phyloP scores from a whole-genome alignment of 306 rosid genomes.

The Dryas drummondii region DNA sequence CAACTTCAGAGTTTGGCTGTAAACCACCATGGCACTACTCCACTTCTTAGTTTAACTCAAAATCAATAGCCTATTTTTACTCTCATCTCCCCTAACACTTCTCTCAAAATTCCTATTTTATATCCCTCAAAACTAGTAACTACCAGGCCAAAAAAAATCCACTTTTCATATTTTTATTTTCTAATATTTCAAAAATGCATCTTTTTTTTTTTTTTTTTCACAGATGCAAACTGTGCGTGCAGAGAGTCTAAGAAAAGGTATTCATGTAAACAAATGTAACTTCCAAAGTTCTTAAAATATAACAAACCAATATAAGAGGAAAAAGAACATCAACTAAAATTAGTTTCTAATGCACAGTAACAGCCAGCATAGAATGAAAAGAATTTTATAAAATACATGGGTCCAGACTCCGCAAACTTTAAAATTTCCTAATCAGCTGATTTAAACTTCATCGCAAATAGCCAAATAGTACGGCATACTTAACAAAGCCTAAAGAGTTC shows the following conservation, averaged over 20 bases:
- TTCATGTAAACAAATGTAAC: not conserved
- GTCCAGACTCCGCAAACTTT: not conserved
- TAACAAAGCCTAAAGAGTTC: not conserved
- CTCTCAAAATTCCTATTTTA: not conserved
- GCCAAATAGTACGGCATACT: not conserved
- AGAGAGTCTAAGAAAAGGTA: not conserved
- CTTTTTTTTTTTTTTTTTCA: not conserved
- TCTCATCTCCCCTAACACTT: not conserved
- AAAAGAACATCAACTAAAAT: not conserved
- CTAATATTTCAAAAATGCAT: not conserved
- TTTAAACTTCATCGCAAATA: not conserved
- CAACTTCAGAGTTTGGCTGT: too few relatives aligned
- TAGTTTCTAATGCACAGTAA: not conserved
- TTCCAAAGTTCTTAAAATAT: not conserved
- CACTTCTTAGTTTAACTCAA: not conserved
- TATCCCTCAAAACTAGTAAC: not conserved
- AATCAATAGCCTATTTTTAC: not conserved
- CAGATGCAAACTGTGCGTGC: not conserved
- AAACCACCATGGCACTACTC: not conserved
- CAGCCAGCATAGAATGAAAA: not conserved
- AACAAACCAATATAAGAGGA: not conserved
- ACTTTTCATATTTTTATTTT: not conserved
- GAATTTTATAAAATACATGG: not conserved
- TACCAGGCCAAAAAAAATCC: not conserved
- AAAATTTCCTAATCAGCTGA: not conserved